phyloP scores from a whole-genome alignment of 805 yeast genomes.

The Starmerella khaoyaiensis region DNA sequence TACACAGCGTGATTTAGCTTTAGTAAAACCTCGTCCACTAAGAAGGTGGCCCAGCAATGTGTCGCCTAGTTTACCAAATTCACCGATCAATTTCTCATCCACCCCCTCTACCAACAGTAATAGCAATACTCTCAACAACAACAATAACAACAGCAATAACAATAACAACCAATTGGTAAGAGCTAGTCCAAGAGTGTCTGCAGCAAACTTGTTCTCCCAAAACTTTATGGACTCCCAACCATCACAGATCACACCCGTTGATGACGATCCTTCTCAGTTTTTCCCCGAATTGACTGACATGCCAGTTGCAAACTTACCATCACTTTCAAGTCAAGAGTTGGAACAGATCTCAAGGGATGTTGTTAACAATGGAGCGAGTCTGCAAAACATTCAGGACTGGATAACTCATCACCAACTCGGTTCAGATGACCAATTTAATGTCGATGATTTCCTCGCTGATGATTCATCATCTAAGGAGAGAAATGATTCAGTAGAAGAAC shows the following conservation, averaged over 20 bases:
- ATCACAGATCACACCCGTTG: background rate
- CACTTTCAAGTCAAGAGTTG: slow-evolving; percentile 12
- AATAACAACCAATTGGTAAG: slow-evolving; percentile 1
- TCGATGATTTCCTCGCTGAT: slow-evolving; percentile 20
- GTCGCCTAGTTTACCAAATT: background rate
- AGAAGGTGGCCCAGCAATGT: too few relatives aligned
- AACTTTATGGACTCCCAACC: background rate
- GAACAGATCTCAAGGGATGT: slow-evolving; percentile 16
- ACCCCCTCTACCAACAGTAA: too few relatives aligned
- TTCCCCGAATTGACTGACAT: slow-evolving; percentile 19
- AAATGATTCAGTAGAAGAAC: slow-evolving; percentile 1
- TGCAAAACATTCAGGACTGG: slow-evolving; percentile 19
- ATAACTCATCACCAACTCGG: slow-evolving; percentile 7
- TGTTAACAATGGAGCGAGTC: slow-evolving; percentile 9
- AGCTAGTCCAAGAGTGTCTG: slow-evolving; percentile 2
- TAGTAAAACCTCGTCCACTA: too few relatives aligned
- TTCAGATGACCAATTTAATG: slow-evolving; percentile 18
- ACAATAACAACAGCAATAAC: background rate
- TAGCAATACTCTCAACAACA: background rate
- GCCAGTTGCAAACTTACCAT: slow-evolving; percentile 7
- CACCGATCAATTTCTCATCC: background rate
- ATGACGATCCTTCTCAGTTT: slow-evolving; percentile 14
- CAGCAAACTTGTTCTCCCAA: background rate
- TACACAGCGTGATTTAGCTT: too few relatives aligned
- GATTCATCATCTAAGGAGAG: slow-evolving; percentile 1